These are phyloP conservation scores for Cladophialophora exuberans DNA, from an alignment of 2,329 filamentous ascomycete genomes.

Conservation along the genomic window DNA sequence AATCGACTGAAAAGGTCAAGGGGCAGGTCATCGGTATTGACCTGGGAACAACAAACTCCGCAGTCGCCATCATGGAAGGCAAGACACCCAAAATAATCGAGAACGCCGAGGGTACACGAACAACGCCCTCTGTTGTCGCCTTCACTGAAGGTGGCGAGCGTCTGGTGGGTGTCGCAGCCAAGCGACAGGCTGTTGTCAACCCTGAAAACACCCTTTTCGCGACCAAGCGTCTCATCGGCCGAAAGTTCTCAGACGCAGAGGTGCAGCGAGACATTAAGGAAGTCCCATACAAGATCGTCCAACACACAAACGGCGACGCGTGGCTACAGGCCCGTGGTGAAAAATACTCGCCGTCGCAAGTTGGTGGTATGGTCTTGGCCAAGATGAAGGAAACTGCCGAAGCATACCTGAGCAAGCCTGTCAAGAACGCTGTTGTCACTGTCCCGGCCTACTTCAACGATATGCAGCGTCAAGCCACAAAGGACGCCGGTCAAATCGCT, in stretches of 20 bases:
- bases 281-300: conserved; percentile 97
- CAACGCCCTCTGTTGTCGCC: conserved; percentile 91
- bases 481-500: conserved; percentile 95
- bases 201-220: conserved; percentile 98
- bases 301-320: conserved; percentile 94
- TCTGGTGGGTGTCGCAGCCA: conserved; percentile 93
- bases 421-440: conserved; percentile 96
- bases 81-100: conserved; percentile 95
- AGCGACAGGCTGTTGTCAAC: conserved; percentile 98
- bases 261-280: conserved; percentile 97
- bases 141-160: conserved; percentile 96
- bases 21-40: conserved; percentile 98
- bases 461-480: conserved; percentile 95
- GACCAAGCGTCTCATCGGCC: conserved; percentile 97
- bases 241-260: conserved; percentile 92
- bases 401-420: conserved; percentile 82
- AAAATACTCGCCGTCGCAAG: conserved; percentile 97
- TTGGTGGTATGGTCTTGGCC: conserved; percentile 92
- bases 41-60: conserved; percentile 97
- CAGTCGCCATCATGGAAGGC: conserved; percentile 96
- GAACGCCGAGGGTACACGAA: conserved; percentile 93
- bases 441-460: conserved; percentile 99
- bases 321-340: conserved; percentile 93
- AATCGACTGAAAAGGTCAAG: conserved; percentile 78
- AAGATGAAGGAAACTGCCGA: conserved; percentile 99